Evolutionary conservation across 257 asterid species (phyloP), one percentile per base, ranked within the genome.

Genomic region (Mentha longifolia): DNA sequence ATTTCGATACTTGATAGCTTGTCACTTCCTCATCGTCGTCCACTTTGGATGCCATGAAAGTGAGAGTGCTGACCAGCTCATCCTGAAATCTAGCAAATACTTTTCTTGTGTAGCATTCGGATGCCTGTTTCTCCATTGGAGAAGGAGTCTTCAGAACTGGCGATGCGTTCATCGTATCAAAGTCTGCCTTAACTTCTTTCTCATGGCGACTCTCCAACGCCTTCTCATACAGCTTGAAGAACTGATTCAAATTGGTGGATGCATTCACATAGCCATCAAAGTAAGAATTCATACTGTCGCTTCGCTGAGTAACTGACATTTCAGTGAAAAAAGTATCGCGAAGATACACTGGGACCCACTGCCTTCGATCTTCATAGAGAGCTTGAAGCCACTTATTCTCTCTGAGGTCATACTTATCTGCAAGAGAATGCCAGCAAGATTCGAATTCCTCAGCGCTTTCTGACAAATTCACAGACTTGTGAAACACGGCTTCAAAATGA

Each of bases 81-180:
- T 92, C 98, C 78, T 95, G 99, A 80, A 95, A 95, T 66, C 99
- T 86, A 45, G 49, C 73, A 68, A 95, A 95, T 67, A 95, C 41
- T 81, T 89, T 95, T 76, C 89, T 88, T 2, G 98, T 92, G 87
- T 95, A 95, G 56, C 82, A 86, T 61, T 85, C 96, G 9, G 99
- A 92, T 61, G 93, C 99, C 72, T 95, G 99, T 83, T 89, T 95
- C 89, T 95, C 99, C 98, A 88, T 95, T 10, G 99, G 99, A 57
- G 99, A 95, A 55, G 99, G 98, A 68, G 99, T 95, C 77, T 75
- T 92, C 79, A 95, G 79, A 77, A 73, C 79, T 10, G 96, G 87
- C 43, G 84, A 56, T 19, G 91, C 75, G 68, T 89, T 89, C 91
- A 92, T 84, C 1, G 95, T 85, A 51, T 95, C 99, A 46, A 88